A percentile compares a stretch with the other conserved stretches of the same genome.
Evolutionary conservation across 148 eudicot genomes (phyloP).

Genomic region (Camellia granthamiana): DNA sequence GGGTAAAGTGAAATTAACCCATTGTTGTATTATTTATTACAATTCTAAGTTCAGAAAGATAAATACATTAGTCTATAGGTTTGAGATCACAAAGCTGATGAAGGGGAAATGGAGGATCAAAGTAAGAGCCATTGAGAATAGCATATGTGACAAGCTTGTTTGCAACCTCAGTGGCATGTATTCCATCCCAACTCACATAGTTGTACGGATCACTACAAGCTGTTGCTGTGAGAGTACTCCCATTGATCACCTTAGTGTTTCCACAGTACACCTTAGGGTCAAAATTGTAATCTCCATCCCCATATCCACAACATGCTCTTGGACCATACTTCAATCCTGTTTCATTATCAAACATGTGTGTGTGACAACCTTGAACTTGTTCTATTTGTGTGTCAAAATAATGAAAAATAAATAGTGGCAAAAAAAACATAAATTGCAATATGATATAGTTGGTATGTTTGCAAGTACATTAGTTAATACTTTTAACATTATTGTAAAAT

Average conservation of each 20-base stretch:
- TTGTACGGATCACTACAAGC: constrained; percentile 67
- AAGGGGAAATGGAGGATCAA: constrained; percentile 71
- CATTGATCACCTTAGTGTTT: constrained; percentile 51
- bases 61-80: constrained; percentile 34
- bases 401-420: neutral
- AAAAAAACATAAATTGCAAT: no score
- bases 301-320: constrained; percentile 85
- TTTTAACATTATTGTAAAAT: no score
- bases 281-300: constrained; percentile 70
- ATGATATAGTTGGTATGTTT: no score
- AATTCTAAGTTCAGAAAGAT: neutral
- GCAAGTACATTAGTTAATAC: no score
- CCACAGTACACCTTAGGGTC: constrained; percentile 74
- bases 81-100: constrained; percentile 51
- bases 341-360: neutral
- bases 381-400: no score
- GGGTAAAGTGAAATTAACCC: neutral
- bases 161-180: constrained; percentile 82
- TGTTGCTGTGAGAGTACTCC: constrained; percentile 48
- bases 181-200: constrained; percentile 91
- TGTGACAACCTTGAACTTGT: neutral
- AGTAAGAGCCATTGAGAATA: constrained; percentile 65
- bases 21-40: no score
- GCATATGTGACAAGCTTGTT: constrained; percentile 53
- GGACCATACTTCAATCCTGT: constrained; percentile 74